Conservation (phyloP, 208 protist genomes). For the Acanthamoeba sp. region DNA sequence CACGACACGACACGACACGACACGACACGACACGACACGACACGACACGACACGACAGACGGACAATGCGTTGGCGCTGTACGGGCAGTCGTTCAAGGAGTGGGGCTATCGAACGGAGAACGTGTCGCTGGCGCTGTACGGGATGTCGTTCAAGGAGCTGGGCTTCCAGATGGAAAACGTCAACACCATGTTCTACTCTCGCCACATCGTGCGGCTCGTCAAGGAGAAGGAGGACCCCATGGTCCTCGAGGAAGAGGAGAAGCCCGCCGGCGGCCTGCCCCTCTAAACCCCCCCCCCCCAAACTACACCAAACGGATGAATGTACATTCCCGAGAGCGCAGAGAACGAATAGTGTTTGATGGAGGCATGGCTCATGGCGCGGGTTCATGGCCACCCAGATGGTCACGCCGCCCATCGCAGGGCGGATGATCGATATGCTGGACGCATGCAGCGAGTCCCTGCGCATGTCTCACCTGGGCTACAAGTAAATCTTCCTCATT, state of each 20-base stretch:
- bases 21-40: not conserved
- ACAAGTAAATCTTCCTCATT: not conserved
- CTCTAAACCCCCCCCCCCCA: not conserved
- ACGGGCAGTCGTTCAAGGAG: slow-evolving; percentile 66
- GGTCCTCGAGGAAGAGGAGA: slow-evolving; percentile 40
- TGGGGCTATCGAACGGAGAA: slow-evolving; percentile 67
- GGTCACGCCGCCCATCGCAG: not conserved
- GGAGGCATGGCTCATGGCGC: too few species aligned
- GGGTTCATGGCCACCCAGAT: too few species aligned
- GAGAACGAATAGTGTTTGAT: too few species aligned
- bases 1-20: not conserved
- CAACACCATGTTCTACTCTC: slow-evolving; percentile 64
- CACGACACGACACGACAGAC: not conserved
- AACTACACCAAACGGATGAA: too few species aligned
- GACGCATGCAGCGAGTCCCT: not conserved
- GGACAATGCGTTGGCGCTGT: slow-evolving; percentile 65
- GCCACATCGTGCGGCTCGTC: slow-evolving; percentile 49
- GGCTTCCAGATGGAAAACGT: slow-evolving; percentile 72
- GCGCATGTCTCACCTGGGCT: not conserved
- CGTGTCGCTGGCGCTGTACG: slow-evolving; percentile 63
- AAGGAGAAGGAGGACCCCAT: slow-evolving; percentile 59
- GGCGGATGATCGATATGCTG: not conserved
- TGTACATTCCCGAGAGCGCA: too few species aligned
- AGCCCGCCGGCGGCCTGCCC: not conserved
- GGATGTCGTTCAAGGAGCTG: slow-evolving; percentile 66